Percentiles rank a stretch among this genome's conserved stretches.
Conservation (phyloP, 305 asterid species). For the Striga hermonthica region DNA sequence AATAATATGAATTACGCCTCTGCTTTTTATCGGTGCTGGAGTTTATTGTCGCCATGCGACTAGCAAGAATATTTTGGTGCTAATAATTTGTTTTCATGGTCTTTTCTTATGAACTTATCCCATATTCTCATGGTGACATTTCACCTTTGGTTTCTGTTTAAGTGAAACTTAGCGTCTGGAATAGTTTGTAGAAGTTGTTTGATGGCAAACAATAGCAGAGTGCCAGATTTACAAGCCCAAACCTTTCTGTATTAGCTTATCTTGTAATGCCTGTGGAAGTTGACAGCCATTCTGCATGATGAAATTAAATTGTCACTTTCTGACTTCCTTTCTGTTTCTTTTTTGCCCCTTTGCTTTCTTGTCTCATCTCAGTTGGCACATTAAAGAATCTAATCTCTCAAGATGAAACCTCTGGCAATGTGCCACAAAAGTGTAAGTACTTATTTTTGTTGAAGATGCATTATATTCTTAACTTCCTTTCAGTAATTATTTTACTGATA, state of each 20-base stretch:
- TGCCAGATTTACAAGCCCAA: too few species aligned
- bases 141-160: too few species aligned
- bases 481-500: background rate
- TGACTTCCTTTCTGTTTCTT: conserved; percentile 10
- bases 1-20: conserved; percentile 4
- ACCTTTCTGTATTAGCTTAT: too few species aligned
- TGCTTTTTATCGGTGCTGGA: background rate
- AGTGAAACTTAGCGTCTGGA: too few species aligned
- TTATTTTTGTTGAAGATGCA: conserved; percentile 21
- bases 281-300: too few species aligned
- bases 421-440: conserved; percentile 67
- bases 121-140: too few species aligned
- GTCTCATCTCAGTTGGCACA: conserved; percentile 58
- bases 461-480: conserved; percentile 18
- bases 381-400: conserved; percentile 70
- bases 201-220: too few species aligned
- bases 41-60: too few species aligned
- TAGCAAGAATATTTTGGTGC: background rate
- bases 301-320: conserved; percentile 9
- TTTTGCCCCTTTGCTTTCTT: background rate
- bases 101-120: too few species aligned
- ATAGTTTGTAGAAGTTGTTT: too few species aligned
- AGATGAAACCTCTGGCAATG: conserved; percentile 59
- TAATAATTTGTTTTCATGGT: too few species aligned
- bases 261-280: too few species aligned